Conservation (phyloP, 163 green algal species). For the Chlorella variabilis region DNA sequence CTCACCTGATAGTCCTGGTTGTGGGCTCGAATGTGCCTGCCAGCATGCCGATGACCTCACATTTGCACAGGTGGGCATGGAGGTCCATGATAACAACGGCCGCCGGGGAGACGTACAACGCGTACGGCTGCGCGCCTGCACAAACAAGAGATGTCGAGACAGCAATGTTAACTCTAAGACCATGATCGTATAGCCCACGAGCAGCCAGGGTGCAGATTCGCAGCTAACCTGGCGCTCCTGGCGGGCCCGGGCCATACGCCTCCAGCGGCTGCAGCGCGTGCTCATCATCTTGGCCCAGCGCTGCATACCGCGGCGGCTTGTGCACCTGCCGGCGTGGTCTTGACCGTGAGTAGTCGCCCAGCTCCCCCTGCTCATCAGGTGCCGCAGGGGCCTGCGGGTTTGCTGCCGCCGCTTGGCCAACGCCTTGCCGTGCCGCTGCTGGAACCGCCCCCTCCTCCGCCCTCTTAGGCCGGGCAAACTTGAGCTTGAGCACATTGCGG, state of each 20-base stretch:
- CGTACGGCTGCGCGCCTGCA: conserved; percentile 68
- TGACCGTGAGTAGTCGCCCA: not conserved
- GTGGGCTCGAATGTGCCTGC: conserved; percentile 61
- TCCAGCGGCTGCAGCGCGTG: conserved; percentile 50
- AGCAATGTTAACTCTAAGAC: no score
- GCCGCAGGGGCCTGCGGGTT: no score
- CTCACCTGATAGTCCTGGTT: conserved; percentile 42
- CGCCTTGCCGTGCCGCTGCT: not conserved
- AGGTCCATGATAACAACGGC: conserved; percentile 74
- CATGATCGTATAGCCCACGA: no score
- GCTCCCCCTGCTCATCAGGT: not conserved
- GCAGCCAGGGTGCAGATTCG: not conserved
- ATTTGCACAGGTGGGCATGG: conserved; percentile 71
- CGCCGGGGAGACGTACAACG: conserved; percentile 53
- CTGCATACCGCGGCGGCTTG: conserved; percentile 21
- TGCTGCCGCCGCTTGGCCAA: not conserved
- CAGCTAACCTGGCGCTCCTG: conserved; percentile 36
- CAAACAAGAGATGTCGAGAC: no score
- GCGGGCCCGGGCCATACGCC: conserved; percentile 20
- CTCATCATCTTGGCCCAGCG: conserved; percentile 26
- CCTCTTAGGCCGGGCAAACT: conserved; percentile 8
- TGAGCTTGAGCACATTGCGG: conserved; percentile 31
- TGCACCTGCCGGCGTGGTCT: not conserved
- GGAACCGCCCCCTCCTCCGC: no score
- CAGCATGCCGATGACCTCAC: conserved; percentile 71